Evolutionary conservation across 106 monocot genomes (phyloP).

Genomic region (Acanthochlamys bracteata): DNA sequence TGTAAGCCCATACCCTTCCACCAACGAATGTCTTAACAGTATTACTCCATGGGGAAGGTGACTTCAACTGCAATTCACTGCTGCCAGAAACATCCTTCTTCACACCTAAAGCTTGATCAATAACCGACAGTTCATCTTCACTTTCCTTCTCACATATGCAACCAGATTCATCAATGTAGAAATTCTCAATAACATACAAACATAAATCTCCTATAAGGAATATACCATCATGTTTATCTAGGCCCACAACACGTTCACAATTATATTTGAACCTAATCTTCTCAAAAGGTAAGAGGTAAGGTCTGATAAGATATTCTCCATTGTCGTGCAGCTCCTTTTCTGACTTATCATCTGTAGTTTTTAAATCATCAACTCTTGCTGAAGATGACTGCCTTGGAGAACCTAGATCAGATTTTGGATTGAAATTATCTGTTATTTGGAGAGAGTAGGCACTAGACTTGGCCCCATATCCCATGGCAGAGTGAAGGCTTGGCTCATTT

Average conservation of each 20-base stretch:
- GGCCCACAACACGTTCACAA: conserved; percentile 94
- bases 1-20: conserved; percentile 99
- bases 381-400: conserved; percentile 70
- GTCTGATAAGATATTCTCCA: conserved; percentile 95
- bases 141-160: conserved; percentile 90
- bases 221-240: conserved; percentile 99
- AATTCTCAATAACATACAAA: conserved; percentile 95
- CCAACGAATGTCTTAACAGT: conserved; percentile 52
- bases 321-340: conserved; percentile 88
- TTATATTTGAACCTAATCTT: conserved; percentile 90
- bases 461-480: conserved; percentile 59
- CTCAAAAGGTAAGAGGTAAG: conserved; percentile 84
- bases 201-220: conserved; percentile 90
- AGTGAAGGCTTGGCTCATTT: conserved; percentile 84
- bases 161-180: conserved; percentile 85
- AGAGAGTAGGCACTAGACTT: conserved; percentile 61
- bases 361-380: conserved; percentile 36
- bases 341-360: conserved; percentile 48
- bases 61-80: conserved; percentile 60
- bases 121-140: conserved; percentile 85
- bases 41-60: conserved; percentile 55
- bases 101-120: conserved; percentile 96
- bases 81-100: conserved; percentile 70
- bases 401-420: conserved; percentile 57
- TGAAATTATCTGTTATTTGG: conserved; percentile 60